Percentiles rank a stretch among this genome's conserved stretches.
These are phyloP conservation scores for Stagonosporopsis chrysanthemi DNA, from an alignment of 2,329 filamentous ascomycete species.

Conservation along the genomic window DNA sequence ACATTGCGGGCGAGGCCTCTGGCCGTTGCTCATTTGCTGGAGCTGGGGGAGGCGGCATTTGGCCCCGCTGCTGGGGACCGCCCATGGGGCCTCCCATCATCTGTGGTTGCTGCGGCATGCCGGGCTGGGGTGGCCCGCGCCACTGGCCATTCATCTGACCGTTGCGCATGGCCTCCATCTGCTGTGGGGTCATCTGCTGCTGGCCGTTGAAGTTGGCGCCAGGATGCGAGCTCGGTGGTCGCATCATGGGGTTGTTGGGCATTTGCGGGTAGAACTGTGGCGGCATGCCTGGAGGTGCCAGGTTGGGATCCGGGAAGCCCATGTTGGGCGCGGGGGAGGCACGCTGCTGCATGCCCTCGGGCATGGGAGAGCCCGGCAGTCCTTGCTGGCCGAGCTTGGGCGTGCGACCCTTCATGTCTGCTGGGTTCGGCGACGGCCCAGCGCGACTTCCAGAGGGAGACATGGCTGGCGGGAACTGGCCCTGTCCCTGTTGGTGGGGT, in stretches of 20 bases:
- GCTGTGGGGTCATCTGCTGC: constrained; percentile 68
- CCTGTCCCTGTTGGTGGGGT: constrained; percentile 57
- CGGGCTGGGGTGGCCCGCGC: constrained; percentile 45
- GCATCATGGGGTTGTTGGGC: constrained; percentile 59
- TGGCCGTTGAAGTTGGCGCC: constrained; percentile 66
- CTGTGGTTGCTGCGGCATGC: constrained; percentile 64
- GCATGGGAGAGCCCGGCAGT: constrained; percentile 72
- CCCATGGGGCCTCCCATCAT: constrained; percentile 63
- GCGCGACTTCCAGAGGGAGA: constrained; percentile 73
- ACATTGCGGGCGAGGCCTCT: constrained; percentile 57
- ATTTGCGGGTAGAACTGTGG: constrained; percentile 49
- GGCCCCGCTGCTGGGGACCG: constrained; percentile 74
- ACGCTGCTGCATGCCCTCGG: constrained; percentile 71
- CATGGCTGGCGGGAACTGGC: constrained; percentile 69
- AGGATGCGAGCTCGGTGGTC: constrained; percentile 57
- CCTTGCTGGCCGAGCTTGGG: constrained; percentile 74
- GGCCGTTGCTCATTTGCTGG: constrained; percentile 53
- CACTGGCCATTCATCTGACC: constrained; percentile 20
- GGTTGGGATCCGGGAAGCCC: constrained; percentile 55
- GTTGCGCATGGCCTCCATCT: constrained; percentile 57
- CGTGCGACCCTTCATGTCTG: constrained; percentile 79
- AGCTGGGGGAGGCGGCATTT: constrained; percentile 60
- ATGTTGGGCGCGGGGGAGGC: constrained; percentile 67
- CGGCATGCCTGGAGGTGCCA: constrained; percentile 58
- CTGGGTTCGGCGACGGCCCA: constrained; percentile 77